These are phyloP conservation scores for Royoungia palumana DNA, from an alignment of 768 basidiomycete genomes.

Conservation along the genomic window DNA sequence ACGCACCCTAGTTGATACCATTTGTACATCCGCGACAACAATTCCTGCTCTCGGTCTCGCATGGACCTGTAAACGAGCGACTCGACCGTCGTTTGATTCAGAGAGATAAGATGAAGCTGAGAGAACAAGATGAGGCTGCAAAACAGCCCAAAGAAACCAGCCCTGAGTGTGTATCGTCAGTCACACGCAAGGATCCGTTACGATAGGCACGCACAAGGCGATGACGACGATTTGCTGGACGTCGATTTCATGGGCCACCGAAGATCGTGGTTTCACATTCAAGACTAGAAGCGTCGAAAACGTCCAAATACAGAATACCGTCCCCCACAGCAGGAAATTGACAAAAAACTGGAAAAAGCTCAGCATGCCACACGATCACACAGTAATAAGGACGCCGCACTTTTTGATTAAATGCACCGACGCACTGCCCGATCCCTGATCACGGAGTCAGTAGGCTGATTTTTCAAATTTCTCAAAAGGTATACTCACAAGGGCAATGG, in stretches of 20 bases:
- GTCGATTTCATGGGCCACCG: slow-evolving; percentile 40
- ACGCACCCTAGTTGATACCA: slow-evolving; percentile 58
- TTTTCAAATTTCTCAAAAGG: neutral
- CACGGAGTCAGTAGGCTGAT: neutral
- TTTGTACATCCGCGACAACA: slow-evolving; percentile 48
- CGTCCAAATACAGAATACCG: slow-evolving; percentile 59
- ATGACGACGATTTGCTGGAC: slow-evolving; percentile 70
- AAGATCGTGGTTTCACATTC: slow-evolving; percentile 36
- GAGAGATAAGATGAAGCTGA: slow-evolving; percentile 59
- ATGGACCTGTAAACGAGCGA: slow-evolving; percentile 55
- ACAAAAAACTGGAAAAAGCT: slow-evolving; percentile 64
- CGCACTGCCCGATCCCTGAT: slow-evolving; percentile 89
- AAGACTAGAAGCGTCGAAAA: slow-evolving; percentile 58
- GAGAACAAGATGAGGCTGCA: slow-evolving; percentile 50
- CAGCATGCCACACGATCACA: neutral
- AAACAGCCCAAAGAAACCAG: slow-evolving; percentile 73
- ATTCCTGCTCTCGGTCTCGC: slow-evolving; percentile 58
- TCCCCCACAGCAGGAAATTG: slow-evolving; percentile 68
- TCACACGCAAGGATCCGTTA: neutral
- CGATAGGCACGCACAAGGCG: slow-evolving; percentile 55
- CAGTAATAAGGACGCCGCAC: slow-evolving; percentile 34
- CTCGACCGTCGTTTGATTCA: slow-evolving; percentile 80
- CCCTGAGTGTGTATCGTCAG: slow-evolving; percentile 37
- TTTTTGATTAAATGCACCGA: slow-evolving; percentile 90
- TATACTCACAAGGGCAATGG: slow-evolving; percentile 77